Conservation (phyloP, 2,329 filamentous ascomycete species). For the Stagonosporopsis rhizophila region DNA sequence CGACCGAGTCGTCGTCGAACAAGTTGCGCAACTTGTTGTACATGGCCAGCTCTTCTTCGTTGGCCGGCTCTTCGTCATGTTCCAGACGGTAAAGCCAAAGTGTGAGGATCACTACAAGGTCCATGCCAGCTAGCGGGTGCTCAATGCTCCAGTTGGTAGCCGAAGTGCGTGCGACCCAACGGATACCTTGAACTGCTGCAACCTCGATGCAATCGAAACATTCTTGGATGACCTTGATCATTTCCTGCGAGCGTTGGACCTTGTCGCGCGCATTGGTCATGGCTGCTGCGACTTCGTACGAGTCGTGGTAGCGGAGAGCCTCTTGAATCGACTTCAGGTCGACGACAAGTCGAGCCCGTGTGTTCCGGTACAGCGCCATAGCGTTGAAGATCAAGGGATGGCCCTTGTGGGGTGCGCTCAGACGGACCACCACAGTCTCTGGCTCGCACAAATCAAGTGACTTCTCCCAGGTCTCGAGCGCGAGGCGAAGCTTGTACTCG, state of each 20-base stretch:
- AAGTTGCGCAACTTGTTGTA: slow-evolving; percentile 90
- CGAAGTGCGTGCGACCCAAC: slow-evolving; percentile 97
- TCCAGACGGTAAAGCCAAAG: slow-evolving; percentile 99
- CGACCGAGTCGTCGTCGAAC: slow-evolving; percentile 89
- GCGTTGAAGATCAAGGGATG: slow-evolving; percentile 98
- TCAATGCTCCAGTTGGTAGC: slow-evolving; percentile 99
- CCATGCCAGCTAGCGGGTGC: slow-evolving; percentile 93
- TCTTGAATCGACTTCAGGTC: slow-evolving; percentile 96
- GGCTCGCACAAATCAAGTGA: slow-evolving; percentile 93
- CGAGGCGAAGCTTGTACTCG: slow-evolving; percentile 95
- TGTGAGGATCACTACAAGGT: slow-evolving; percentile 96
- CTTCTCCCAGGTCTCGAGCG: slow-evolving; percentile 98
- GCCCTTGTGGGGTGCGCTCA: slow-evolving; percentile 93
- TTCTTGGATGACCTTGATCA: slow-evolving; percentile 98
- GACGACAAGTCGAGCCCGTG: slow-evolving; percentile 88
- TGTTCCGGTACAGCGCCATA: slow-evolving; percentile 95
- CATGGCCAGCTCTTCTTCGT: slow-evolving; percentile 84
- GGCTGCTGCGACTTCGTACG: slow-evolving; percentile 93
- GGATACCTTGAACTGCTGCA: slow-evolving; percentile 89
- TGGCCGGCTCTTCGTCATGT: slow-evolving; percentile 93
- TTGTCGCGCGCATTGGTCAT: slow-evolving; percentile 95
- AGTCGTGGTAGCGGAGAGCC: slow-evolving; percentile 94
- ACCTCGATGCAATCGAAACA: slow-evolving; percentile 98
- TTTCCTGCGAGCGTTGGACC: slow-evolving; percentile 93
- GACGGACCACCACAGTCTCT: slow-evolving; percentile 83